Percentiles rank a stretch among this genome's conserved stretches.
These are phyloP conservation scores for Ascochyta rabiei DNA, from an alignment of 2,329 filamentous ascomycete genomes.

Conservation along the genomic window DNA sequence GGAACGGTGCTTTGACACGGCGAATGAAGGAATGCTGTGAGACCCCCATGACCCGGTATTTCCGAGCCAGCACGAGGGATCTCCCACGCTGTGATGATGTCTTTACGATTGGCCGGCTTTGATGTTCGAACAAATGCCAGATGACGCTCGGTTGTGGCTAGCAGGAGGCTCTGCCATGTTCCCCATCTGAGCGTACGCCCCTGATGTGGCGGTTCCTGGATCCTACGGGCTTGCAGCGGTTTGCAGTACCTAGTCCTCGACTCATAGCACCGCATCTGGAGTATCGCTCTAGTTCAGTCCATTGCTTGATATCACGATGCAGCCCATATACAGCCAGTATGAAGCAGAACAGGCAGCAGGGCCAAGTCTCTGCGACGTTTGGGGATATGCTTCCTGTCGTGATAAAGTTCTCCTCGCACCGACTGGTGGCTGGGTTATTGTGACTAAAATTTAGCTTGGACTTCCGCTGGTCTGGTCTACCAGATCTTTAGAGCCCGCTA, in stretches of 20 bases:
- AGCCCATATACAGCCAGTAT: constrained; percentile 7
- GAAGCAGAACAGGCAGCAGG: constrained; percentile 11
- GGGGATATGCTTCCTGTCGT: constrained; percentile 16
- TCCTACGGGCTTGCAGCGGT: constrained; percentile 11
- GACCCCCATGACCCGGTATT: constrained; percentile 37
- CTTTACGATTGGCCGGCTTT: constrained; percentile 27
- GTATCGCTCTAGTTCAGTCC: background rate
- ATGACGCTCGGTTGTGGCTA: constrained; percentile 22
- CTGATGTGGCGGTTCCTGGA: constrained; percentile 30
- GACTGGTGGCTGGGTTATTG: background rate
- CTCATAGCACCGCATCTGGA: background rate
- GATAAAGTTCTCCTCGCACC: constrained; percentile 24
- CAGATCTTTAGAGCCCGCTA: background rate
- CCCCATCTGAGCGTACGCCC: constrained; percentile 42
- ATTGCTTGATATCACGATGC: constrained; percentile 5
- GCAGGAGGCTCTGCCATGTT: constrained; percentile 41
- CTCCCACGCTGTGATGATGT: constrained; percentile 26
- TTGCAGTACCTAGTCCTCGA: constrained; percentile 14
- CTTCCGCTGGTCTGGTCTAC: constrained; percentile 12
- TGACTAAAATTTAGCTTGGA: constrained; percentile 2
- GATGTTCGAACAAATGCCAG: constrained; percentile 26
- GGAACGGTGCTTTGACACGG: constrained; percentile 22
- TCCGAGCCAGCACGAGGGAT: constrained; percentile 36
- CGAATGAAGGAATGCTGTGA: constrained; percentile 20
- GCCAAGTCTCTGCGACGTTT: constrained; percentile 18